Conservation (phyloP, 768 basidiomycete genomes). For the Candolleomyces aberdarensis region DNA sequence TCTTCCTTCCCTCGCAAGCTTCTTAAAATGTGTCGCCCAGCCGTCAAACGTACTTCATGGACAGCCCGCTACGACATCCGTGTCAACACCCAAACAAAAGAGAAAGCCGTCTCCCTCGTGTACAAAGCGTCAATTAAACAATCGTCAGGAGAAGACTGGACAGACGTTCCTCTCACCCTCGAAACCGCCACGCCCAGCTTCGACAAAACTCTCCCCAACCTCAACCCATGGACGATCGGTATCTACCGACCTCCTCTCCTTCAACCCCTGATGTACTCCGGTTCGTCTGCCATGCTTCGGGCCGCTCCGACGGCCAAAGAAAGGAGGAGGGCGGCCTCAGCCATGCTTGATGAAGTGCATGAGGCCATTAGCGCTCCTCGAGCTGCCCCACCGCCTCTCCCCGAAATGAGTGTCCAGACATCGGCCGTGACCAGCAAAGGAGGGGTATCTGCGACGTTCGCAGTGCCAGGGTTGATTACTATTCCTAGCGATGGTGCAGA, state of each 20-base stretch:
- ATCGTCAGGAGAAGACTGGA: conserved; percentile 41
- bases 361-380: too few relatives aligned
- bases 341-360: too few relatives aligned
- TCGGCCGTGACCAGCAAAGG: not conserved
- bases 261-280: not conserved
- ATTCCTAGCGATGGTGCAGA: not conserved
- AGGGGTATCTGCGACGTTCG: conserved; percentile 4
- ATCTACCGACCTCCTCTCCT: not conserved
- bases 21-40: conserved; percentile 5
- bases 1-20: not conserved
- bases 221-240: conserved; percentile 30
- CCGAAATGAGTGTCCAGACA: not conserved
- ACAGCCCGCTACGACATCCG: conserved; percentile 35
- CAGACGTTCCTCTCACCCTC: conserved; percentile 33
- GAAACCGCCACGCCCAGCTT: conserved; percentile 39
- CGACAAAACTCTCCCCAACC: conserved; percentile 28
- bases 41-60: conserved; percentile 30
- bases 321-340: too few relatives aligned
- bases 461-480: conserved; percentile 1
- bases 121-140: conserved; percentile 41
- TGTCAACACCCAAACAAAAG: conserved; percentile 34
- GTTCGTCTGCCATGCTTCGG: not conserved
- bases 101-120: conserved; percentile 27
- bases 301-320: too few relatives aligned
- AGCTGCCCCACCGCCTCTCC: too few relatives aligned